These are phyloP conservation scores for Gossypium rotundifolium DNA, from an alignment of 345 rosid genomes.

Conservation along the genomic window DNA sequence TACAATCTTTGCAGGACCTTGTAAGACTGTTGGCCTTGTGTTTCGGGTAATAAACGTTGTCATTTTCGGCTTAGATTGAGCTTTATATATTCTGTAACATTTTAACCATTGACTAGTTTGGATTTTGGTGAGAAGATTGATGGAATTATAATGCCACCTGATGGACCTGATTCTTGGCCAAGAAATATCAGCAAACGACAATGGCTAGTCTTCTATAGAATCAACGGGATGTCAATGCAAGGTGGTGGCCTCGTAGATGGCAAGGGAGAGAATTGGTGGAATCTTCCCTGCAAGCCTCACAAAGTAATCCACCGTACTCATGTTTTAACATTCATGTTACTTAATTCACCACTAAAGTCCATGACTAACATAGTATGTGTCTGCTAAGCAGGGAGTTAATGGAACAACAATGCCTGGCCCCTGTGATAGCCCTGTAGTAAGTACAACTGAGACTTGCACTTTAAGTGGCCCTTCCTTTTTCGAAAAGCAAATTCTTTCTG, in stretches of 20 bases:
- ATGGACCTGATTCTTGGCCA: slow-evolving; percentile 69
- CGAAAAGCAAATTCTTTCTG: too few species aligned
- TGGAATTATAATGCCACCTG: slow-evolving; percentile 44
- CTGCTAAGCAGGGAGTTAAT: slow-evolving; percentile 40
- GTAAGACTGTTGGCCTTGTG: slow-evolving; percentile 37
- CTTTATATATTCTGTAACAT: background rate
- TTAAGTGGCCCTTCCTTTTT: background rate
- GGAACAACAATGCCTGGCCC: slow-evolving; percentile 66
- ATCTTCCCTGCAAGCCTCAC: slow-evolving; percentile 93
- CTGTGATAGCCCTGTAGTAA: slow-evolving; percentile 85
- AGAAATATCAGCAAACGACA: slow-evolving; percentile 53
- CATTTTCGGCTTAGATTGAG: background rate
- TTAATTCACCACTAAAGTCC: background rate
- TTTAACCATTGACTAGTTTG: background rate
- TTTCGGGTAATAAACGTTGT: slow-evolving; percentile 49
- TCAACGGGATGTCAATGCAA: slow-evolving; percentile 55
- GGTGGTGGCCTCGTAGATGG: slow-evolving; percentile 75
- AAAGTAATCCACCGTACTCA: slow-evolving; percentile 22
- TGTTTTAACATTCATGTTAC: background rate
- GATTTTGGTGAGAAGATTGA: slow-evolving; percentile 24
- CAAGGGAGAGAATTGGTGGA: slow-evolving; percentile 90
- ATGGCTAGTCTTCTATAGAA: slow-evolving; percentile 77
- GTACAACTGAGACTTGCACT: slow-evolving; percentile 10
- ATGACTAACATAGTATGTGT: background rate
- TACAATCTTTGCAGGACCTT: slow-evolving; percentile 82